A percentile compares a stretch with the other conserved stretches of the same genome.
Conservation (phyloP, 495 filamentous ascomycete species). For the Oleoguttula mirabilis region DNA sequence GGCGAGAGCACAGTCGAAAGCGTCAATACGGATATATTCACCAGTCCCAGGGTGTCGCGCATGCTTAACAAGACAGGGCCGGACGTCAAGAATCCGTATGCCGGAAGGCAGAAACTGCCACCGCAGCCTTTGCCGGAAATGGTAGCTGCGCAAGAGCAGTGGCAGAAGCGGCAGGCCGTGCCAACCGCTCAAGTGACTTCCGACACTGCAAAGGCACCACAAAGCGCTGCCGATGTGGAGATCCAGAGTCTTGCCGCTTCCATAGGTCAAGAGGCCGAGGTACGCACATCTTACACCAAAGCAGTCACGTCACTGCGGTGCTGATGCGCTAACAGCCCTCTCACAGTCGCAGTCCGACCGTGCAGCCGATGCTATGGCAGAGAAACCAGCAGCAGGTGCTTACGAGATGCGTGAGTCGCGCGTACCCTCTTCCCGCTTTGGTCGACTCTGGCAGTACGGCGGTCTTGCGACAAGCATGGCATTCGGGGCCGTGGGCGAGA, state of each 20-base stretch:
- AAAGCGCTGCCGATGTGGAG: no score
- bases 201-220: no score
- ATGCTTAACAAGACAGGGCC: slow-evolving; percentile 31
- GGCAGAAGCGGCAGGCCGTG: slow-evolving; percentile 2
- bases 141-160: slow-evolving; percentile 15
- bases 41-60: slow-evolving; percentile 46
- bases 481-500: slow-evolving; percentile 80
- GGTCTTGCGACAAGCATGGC: slow-evolving; percentile 91
- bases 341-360: not conserved
- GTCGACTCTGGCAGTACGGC: slow-evolving; percentile 86
- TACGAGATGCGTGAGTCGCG: slow-evolving; percentile 80
- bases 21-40: slow-evolving; percentile 32
- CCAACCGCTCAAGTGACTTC: no score
- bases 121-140: slow-evolving; percentile 18
- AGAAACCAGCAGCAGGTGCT: slow-evolving; percentile 3
- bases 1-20: slow-evolving; percentile 2
- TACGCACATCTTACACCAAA: not conserved
- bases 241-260: not conserved
- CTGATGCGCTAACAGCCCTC: not conserved
- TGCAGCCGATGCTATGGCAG: not conserved
- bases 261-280: not conserved
- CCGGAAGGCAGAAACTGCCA: slow-evolving; percentile 20
- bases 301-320: no score
- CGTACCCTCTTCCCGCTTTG: slow-evolving; percentile 77
- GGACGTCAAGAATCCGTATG: slow-evolving; percentile 20